Conservation (phyloP, 1,284 basidiomycete species). For the Ganoderma resinaceum region DNA sequence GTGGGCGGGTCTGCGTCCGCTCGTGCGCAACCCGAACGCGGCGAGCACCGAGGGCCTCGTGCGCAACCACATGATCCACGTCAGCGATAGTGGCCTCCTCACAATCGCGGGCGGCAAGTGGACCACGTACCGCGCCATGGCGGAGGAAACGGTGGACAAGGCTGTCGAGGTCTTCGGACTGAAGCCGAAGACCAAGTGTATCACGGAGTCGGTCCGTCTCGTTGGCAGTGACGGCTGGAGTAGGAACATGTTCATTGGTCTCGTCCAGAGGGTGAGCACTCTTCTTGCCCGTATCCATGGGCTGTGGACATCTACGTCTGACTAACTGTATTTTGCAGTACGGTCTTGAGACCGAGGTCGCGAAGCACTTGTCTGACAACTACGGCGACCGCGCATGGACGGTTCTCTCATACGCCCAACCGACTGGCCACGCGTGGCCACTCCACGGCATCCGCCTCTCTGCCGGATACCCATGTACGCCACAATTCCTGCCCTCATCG, state of each 20-base stretch:
- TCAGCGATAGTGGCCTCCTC: constrained; percentile 82
- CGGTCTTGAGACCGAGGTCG: constrained; percentile 92
- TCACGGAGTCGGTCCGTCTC: constrained; percentile 84
- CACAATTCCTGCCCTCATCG: neutral
- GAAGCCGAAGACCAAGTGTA: constrained; percentile 66
- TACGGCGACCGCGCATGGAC: constrained; percentile 98
- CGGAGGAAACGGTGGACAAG: constrained; percentile 92
- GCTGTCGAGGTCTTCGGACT: constrained; percentile 85
- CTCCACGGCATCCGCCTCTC: constrained; percentile 84
- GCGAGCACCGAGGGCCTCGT: constrained; percentile 89
- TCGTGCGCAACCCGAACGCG: constrained; percentile 86
- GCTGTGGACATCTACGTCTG: constrained; percentile 10
- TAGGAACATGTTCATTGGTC: constrained; percentile 95
- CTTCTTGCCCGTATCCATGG: neutral
- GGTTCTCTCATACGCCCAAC: constrained; percentile 83
- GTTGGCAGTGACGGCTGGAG: constrained; percentile 97
- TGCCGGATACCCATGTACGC: constrained; percentile 80
- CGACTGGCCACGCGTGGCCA: constrained; percentile 86
- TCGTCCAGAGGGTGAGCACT: constrained; percentile 82
- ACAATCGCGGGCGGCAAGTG: constrained; percentile 99
- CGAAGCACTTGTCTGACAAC: constrained; percentile 90
- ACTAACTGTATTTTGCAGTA: too few species aligned
- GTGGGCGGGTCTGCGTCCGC: constrained; percentile 92
- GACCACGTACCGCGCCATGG: constrained; percentile 98
- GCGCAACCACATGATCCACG: constrained; percentile 94